Percentiles rank a stretch among this genome's conserved stretches.
Conservation (phyloP, 2,329 filamentous ascomycete genomes). For the Aspergillus carbonarius region DNA sequence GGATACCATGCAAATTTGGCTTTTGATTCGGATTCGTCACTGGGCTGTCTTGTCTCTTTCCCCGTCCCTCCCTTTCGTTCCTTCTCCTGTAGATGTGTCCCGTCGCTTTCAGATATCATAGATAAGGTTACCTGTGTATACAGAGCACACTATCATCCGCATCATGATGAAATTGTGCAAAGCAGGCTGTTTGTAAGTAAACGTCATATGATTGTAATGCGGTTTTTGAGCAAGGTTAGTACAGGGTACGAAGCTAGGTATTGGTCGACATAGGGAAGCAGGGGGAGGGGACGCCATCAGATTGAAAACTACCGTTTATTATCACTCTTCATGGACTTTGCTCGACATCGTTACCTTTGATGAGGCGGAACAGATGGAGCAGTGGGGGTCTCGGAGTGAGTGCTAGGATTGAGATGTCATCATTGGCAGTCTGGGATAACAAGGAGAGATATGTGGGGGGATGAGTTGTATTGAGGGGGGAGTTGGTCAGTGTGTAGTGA, state of each 20-base stretch:
- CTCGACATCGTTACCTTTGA: conserved; percentile 33
- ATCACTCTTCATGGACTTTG: conserved; percentile 40
- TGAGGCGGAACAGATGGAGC: conserved; percentile 32
- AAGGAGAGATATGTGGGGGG: not conserved
- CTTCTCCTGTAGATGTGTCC: not conserved
- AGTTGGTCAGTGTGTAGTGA: not conserved
- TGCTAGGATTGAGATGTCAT: conserved; percentile 28
- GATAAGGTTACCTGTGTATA: no score
- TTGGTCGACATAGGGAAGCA: not conserved
- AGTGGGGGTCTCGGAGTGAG: conserved; percentile 31
- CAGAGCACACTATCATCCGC: no score
- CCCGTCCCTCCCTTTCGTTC: not conserved
- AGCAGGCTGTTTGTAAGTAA: no score
- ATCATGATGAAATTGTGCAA: no score
- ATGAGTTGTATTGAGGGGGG: no score
- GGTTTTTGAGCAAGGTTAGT: not conserved
- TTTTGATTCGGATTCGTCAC: conserved; percentile 44
- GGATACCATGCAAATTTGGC: conserved; percentile 50
- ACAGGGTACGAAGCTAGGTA: not conserved
- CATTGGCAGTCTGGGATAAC: conserved; percentile 16
- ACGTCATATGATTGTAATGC: no score
- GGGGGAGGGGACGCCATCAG: conserved; percentile 24
- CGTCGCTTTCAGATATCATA: not conserved
- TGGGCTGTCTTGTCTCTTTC: conserved; percentile 22
- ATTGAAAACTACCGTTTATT: conserved; percentile 46